Base-by-base conservation (phyloP, 1,139 yeast species). In the Scheffersomyces lignicola region DNA sequence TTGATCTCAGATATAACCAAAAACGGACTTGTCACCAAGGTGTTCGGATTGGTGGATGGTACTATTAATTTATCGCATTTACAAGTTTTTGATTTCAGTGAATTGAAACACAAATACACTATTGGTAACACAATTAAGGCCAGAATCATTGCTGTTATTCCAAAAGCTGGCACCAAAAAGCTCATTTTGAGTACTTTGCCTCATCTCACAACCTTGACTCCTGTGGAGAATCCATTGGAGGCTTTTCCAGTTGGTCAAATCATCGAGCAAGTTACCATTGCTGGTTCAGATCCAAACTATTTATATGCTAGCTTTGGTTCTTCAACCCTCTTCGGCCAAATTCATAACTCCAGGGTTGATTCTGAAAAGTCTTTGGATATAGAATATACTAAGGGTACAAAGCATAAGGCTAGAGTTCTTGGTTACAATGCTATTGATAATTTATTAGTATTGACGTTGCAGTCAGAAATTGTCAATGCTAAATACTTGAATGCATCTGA, bases 191-290 rank as follows among this genome's bases (percentile, higher is more conserved):
- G 96, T 2, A 54, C 76, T 20, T 65, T 81, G 36, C 82, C 87
- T 6, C 80, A 77, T 41, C 64, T 83, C 6, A 44, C 77, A 36
- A 44, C 56, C 10, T 51, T 64, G 20, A 36, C 43, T 39, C 35
- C 47, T 23, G 36, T 29, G 18, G 33, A 40, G 29, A 35, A 45
- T 8, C 76, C 80, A 8, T 59, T 82, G 34, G 83, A 79, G 37
- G 85, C 92, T 0, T 83, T 84, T 61, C 89, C 95, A 12, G 57
- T 83, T 30, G 97, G 98, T 8, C 81, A 81, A 47, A 65, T 73
- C 14, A 71, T 89, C 36, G 88, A 83, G 5, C 60, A 62, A 8
- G 78, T 75, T 18, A 74, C 72, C 21, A 74, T 90, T 22, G 64
- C 70, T 36, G 85, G 83, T 20, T 66, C 71, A 35, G 87, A 81